These are phyloP conservation scores for Exophiala alcalophila DNA, from an alignment of 2,329 filamentous ascomycete genomes.

Conservation along the genomic window DNA sequence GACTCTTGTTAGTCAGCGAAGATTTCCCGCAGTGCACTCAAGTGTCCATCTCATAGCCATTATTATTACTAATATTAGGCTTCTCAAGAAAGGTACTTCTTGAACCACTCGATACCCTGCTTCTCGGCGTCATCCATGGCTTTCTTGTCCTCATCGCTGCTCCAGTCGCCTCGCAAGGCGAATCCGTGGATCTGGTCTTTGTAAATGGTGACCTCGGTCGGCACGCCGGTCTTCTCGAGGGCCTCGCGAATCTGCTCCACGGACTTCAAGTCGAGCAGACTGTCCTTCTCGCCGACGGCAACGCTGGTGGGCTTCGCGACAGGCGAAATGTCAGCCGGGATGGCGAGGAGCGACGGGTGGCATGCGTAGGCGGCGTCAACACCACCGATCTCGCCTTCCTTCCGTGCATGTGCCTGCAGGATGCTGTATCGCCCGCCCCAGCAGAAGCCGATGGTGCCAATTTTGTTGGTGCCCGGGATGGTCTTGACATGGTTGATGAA, in stretches of 20 bases:
- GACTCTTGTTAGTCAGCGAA: too few species aligned
- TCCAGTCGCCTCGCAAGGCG: conserved; percentile 42
- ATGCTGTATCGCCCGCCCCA: conserved; percentile 46
- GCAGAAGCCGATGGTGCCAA: conserved; percentile 50
- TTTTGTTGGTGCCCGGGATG: conserved; percentile 38
- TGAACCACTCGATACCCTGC: conserved; percentile 43
- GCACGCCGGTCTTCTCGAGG: conserved; percentile 40
- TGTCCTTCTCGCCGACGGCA: conserved; percentile 45
- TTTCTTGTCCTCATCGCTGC: conserved; percentile 45
- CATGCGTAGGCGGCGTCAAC: conserved; percentile 44
- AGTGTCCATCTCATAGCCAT: too few species aligned
- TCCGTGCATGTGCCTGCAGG: conserved; percentile 33
- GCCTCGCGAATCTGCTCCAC: conserved; percentile 42
- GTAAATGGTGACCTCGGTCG: conserved; percentile 43
- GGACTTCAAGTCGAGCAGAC: conserved; percentile 39
- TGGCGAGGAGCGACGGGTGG: conserved; percentile 43
- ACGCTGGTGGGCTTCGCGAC: conserved; percentile 42
- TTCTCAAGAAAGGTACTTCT: conserved; percentile 37
- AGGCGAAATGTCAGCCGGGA: conserved; percentile 43
- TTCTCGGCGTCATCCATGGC: conserved; percentile 47
- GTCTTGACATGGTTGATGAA: conserved; percentile 42
- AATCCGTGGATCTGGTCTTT: conserved; percentile 47
- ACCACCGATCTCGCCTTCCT: conserved; percentile 30
- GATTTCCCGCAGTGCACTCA: too few species aligned
- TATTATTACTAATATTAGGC: too few species aligned